Conservation (phyloP, 345 rosid genomes). For the Aquilaria yunnanensis region DNA sequence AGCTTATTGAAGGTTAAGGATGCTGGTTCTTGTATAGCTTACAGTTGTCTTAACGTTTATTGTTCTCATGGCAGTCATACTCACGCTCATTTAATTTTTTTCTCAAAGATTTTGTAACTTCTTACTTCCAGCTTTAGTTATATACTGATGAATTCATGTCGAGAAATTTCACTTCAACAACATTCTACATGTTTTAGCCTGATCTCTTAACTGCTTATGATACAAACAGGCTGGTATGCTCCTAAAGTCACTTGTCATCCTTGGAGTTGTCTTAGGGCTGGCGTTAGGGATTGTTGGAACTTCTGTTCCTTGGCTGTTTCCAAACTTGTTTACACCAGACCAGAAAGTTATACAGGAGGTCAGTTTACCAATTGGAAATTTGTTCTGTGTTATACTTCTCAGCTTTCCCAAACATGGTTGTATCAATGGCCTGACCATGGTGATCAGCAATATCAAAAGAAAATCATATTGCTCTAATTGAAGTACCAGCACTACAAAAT, state of each 20-base stretch:
- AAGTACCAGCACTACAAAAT: no score
- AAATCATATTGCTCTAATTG: no score
- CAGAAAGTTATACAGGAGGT: conserved; percentile 54
- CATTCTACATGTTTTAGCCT: not conserved
- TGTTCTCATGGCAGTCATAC: not conserved
- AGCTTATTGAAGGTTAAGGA: conserved; percentile 52
- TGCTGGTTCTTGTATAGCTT: not conserved
- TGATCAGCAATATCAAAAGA: no score
- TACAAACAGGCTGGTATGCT: conserved; percentile 63
- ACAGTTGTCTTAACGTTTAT: not conserved
- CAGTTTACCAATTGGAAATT: conserved; percentile 8
- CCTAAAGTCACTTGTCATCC: conserved; percentile 64
- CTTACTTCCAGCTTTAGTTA: no score
- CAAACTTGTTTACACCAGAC: conserved; percentile 67
- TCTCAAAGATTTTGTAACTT: not conserved
- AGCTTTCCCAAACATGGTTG: conserved; percentile 2
- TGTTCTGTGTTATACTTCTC: not conserved
- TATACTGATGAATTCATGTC: not conserved
- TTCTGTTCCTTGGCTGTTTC: conserved; percentile 65
- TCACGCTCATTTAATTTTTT: not conserved
- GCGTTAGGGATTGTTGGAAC: conserved; percentile 53
- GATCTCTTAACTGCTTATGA: conserved; percentile 6
- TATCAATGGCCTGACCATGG: no score
- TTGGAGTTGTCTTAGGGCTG: conserved; percentile 56
- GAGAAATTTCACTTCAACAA: not conserved